Base-by-base conservation (phyloP, 768 basidiomycete species). In the Mycena filopes region DNA sequence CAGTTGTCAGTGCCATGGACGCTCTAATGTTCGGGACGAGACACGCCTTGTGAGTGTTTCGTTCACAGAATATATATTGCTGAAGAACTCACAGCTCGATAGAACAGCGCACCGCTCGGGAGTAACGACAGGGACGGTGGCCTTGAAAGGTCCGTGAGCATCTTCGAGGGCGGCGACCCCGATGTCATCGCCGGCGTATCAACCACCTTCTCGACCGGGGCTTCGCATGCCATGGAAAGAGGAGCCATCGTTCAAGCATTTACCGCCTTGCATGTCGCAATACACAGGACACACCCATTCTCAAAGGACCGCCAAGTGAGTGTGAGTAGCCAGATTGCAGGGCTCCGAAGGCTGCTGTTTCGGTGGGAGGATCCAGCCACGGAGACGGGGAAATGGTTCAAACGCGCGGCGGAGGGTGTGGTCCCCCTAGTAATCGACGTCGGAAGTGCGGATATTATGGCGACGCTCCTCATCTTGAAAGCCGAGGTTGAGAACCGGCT, bases 391-490 rank as follows among this genome's bases (percentile, higher is more conserved):
- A 69, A 77, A 60, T 87, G 86, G 82, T 87, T 90, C 72, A 83
- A 77, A 67, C 81, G 82, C 66, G 88, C 87, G 28, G 83, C 85
- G 15, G 83, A 87, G 85, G 89, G 90, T 20, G 77, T 86, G 11
- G 77, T 91, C 40, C 88, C 90, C 1, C 76, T 95, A 43, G 87
- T 94, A 6, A 77, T 93, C 20, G 84, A 89, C 40, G 89, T 89
- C 8, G 79, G 88, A 66, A 89, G 81, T 70, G 89, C 89, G 16
- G 92, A 95, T 70, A 84, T 88, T 28, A 93, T 94, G 84, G 88
- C 89, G 3, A 84, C 85, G 2, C 76, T 95, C 36, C 75, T 94
- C 48, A 80, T 84, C 23, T 78, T 95, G 69, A 94, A 93, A 76
- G 77, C 80, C 16, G 88, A 94, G 66, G 82, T 91, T 26, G 89